Percentiles rank a stretch among this genome's conserved stretches.
Conservation (phyloP, 169 alveolate species). For the Plasmodium vivax region DNA sequence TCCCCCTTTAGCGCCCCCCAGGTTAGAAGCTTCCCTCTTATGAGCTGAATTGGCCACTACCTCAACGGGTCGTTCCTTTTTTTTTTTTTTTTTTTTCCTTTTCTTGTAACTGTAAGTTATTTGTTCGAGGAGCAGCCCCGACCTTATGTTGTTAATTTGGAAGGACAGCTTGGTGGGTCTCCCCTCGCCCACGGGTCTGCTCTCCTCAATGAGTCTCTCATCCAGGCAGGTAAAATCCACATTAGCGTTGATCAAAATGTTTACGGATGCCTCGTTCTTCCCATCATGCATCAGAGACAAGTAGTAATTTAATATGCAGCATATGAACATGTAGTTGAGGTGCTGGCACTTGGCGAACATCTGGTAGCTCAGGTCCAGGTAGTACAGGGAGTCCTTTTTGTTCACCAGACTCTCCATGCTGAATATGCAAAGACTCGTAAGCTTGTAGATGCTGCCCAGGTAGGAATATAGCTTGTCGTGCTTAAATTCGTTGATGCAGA, state of each 20-base stretch:
- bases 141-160: conserved; percentile 50
- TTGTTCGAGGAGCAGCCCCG: conserved; percentile 41
- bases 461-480: conserved; percentile 36
- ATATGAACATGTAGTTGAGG: conserved; percentile 46
- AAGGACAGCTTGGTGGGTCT: background rate
- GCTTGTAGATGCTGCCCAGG: conserved; percentile 25
- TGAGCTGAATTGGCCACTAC: background rate
- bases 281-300: conserved; percentile 30
- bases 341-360: conserved; percentile 24
- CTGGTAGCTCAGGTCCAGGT: conserved; percentile 51
- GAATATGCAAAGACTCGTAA: conserved; percentile 34
- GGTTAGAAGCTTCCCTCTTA: background rate
- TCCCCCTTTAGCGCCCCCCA: background rate
- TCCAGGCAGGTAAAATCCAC: conserved; percentile 41
- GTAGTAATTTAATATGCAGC: conserved; percentile 41
- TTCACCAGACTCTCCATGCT: conserved; percentile 21
- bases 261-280: conserved; percentile 12
- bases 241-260: conserved; percentile 37
- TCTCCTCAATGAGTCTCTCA: conserved; percentile 7
- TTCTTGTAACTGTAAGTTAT: conserved; percentile 61
- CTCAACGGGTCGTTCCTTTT: background rate
- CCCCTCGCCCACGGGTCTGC: background rate
- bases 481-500: conserved; percentile 62
- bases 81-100: background rate
- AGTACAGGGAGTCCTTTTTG: conserved; percentile 42